These are phyloP conservation scores for Malus fusca DNA, from an alignment of 306 rosid species.

Conservation along the genomic window DNA sequence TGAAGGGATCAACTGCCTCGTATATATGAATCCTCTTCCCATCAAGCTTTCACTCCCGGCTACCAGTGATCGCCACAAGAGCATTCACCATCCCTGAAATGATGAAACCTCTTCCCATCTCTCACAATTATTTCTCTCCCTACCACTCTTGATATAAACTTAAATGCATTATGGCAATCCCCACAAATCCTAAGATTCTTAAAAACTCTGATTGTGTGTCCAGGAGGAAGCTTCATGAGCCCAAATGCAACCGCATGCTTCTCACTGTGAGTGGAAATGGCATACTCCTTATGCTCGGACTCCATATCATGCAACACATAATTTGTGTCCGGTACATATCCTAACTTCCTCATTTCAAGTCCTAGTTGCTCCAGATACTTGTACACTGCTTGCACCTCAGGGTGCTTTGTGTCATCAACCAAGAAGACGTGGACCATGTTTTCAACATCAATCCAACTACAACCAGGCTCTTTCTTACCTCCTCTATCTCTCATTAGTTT, in stretches of 20 bases:
- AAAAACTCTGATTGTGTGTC: conserved; percentile 16
- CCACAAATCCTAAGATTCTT: conserved; percentile 20
- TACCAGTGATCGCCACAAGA: conserved; percentile 26
- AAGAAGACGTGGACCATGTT: conserved; percentile 21
- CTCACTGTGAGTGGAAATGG: conserved; percentile 24
- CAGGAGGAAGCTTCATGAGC: conserved; percentile 16
- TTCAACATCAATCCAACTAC: conserved; percentile 22
- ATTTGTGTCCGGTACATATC: conserved; percentile 16
- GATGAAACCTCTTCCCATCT: conserved; percentile 5
- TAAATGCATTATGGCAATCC: conserved; percentile 10
- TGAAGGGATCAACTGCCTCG: conserved; percentile 61
- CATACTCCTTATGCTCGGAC: conserved; percentile 10
- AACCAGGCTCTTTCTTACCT: conserved; percentile 22
- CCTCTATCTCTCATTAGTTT: conserved; percentile 19
- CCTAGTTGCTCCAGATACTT: conserved; percentile 15
- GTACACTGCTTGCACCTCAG: conserved; percentile 16
- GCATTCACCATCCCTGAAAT: conserved; percentile 5
- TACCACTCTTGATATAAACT: conserved; percentile 5
- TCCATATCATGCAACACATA: conserved; percentile 16
- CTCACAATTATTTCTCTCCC: conserved; percentile 11
- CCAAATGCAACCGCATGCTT: conserved; percentile 21
- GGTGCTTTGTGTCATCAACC: conserved; percentile 17
- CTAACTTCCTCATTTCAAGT: conserved; percentile 16
- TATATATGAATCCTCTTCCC: neutral
- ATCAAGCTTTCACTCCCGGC: neutral